Percentiles rank a stretch among this genome's conserved stretches.
Conservation (phyloP, 2,329 filamentous ascomycete species). For the Trichoderma simmonsii region DNA sequence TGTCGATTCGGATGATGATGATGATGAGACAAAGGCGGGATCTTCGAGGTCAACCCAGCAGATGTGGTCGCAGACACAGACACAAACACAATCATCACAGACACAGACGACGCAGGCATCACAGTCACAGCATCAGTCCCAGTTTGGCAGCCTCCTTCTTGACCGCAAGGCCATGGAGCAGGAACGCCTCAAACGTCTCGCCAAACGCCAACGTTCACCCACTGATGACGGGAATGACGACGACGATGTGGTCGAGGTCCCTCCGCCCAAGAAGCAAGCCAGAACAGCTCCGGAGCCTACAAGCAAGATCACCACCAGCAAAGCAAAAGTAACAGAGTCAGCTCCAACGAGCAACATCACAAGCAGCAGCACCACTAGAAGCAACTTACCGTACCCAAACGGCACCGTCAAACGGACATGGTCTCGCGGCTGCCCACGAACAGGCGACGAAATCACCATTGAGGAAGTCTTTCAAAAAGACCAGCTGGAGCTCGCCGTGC, state of each 20-base stretch:
- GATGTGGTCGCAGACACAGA: background rate
- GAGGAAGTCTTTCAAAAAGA: slow-evolving; percentile 79
- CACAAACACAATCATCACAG: background rate
- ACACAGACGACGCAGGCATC: background rate
- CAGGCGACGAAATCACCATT: slow-evolving; percentile 73
- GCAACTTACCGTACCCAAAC: slow-evolving; percentile 41
- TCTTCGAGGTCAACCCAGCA: background rate
- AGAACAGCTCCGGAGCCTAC: background rate
- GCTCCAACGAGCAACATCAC: background rate
- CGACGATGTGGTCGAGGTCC: slow-evolving; percentile 30
- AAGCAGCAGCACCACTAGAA: background rate
- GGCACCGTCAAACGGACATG: slow-evolving; percentile 82
- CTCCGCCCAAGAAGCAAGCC: slow-evolving; percentile 27
- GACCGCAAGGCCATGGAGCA: slow-evolving; percentile 83
- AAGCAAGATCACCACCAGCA: background rate
- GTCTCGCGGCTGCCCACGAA: slow-evolving; percentile 60
- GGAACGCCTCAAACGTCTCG: slow-evolving; percentile 69
- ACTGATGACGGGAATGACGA: slow-evolving; percentile 23
- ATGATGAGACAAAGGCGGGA: background rate
- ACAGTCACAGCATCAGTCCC: background rate
- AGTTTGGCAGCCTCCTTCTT: slow-evolving; percentile 50
- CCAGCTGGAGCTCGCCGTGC: slow-evolving; percentile 69
- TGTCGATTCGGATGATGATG: background rate
- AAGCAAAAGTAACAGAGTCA: background rate
- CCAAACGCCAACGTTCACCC: slow-evolving; percentile 46